Base-by-base conservation (phyloP, 805 yeast species). In the Metschnikowia koreensis region DNA sequence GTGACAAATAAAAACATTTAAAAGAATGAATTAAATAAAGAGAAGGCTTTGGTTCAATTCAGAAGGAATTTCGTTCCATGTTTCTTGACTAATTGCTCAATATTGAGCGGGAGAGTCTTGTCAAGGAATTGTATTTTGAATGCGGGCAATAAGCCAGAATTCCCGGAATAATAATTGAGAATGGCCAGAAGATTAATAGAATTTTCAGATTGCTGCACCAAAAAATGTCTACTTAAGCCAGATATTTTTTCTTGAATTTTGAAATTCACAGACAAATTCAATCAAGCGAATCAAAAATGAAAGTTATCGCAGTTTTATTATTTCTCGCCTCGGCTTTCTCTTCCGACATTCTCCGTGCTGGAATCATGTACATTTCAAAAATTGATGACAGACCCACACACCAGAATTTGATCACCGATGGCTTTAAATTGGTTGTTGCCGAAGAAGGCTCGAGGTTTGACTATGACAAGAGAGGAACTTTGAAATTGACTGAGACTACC, bases 401-500 rank as follows among this genome's bases (percentile, higher is more conserved):
- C 26, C 27, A 36, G 12, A 49, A 27, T 28, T 45, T 49, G 41
- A 43, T 38, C 6, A 13, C n/a, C 9, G 38, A 22, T 27, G 44
- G 31, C 6, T 15, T 6, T 2, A 31, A 17, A 6, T 39, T 48
- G 17, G 40, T 48, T 8, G 37, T 44, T 9, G 52, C 48, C 10
- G 15, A 11, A 2, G 47, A 48, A n/a, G 47, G 48, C 4, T 48
- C 48, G 10, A 38, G 48, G 26, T 44, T 48, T 33, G 52, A 48
- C 38, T 48, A 16, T 34, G n/a, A 48, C 17, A 17, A n/a, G 2
- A 28, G 28, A 9, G 52, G 47, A 4, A 15, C 38, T 8, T 8
- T 48, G 15, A 48, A 44, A 38, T 43, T 48, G 40, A 48, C 47
- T 8, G 51, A 44, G 1, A 31, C 36, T 2, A 17, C 17, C 12